Conservation (phyloP, 2,329 filamentous ascomycete genomes). For the Pseudocercospora crystallina region DNA sequence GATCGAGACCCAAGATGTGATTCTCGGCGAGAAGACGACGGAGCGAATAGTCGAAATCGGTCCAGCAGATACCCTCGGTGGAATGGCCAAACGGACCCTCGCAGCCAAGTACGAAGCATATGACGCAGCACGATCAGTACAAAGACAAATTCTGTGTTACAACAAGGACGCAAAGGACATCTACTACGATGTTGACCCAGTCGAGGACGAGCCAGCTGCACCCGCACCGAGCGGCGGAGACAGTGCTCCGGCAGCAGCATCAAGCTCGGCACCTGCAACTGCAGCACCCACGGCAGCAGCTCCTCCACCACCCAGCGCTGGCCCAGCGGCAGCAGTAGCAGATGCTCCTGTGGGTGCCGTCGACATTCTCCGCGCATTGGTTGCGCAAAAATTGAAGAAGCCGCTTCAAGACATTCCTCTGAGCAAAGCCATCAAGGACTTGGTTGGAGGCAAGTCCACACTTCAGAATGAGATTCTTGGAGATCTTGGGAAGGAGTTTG, state of each 20-base stretch:
- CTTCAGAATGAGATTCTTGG: conserved; percentile 98
- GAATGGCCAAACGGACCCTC: conserved; percentile 94
- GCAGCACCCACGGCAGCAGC: conserved; percentile 56
- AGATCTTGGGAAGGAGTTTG: conserved; percentile 97
- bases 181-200: conserved; percentile 96
- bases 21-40: conserved; percentile 90
- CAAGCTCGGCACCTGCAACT: conserved; percentile 48
- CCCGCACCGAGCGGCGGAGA: conserved; percentile 54
- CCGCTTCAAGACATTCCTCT: conserved; percentile 81
- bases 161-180: conserved; percentile 99
- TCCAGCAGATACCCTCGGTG: conserved; percentile 92
- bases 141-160: conserved; percentile 97
- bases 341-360: conserved; percentile 86
- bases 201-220: conserved; percentile 75
- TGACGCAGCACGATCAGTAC: conserved; percentile 92
- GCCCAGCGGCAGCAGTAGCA: conserved; percentile 80
- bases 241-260: conserved; percentile 47
- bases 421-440: conserved; percentile 96
- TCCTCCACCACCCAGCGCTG: conserved; percentile 63
- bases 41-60: conserved; percentile 98
- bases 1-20: conserved; percentile 99
- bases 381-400: conserved; percentile 99
- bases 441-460: conserved; percentile 97
- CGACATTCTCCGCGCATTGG: conserved; percentile 82
- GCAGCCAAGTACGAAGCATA: conserved; percentile 98